phyloP scores from a whole-genome alignment of 805 yeast genomes.

The Saturnispora mendoncae region DNA sequence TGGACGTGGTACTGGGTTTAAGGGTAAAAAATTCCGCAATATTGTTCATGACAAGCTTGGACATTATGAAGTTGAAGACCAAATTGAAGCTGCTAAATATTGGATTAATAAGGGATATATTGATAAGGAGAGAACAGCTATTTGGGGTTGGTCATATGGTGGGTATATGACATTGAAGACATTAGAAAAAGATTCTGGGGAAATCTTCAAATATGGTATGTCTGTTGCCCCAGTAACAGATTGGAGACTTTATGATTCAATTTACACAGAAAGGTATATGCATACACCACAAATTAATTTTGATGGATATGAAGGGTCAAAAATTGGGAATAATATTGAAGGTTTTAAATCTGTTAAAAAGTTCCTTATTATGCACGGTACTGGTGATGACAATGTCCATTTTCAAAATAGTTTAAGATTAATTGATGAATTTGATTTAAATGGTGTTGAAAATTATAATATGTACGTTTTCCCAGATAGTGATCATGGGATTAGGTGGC shows the following conservation, averaged over 20 bases:
- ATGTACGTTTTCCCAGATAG: conserved; percentile 74
- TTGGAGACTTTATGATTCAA: conserved; percentile 86
- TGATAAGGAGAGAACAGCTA: conserved; percentile 58
- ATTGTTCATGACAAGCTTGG: conserved; percentile 79
- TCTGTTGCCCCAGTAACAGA: conserved; percentile 97
- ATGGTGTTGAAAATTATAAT: conserved; percentile 76
- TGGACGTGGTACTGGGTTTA: conserved; percentile 94
- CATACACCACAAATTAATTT: conserved; percentile 64
- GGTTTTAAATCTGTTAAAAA: conserved; percentile 50
- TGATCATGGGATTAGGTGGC: conserved; percentile 64
- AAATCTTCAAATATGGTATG: conserved; percentile 77
- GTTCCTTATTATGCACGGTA: conserved; percentile 87
- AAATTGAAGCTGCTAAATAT: conserved; percentile 69
- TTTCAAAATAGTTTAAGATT: conserved; percentile 79
- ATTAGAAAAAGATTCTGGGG: conserved; percentile 68
- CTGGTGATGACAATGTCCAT: conserved; percentile 97
- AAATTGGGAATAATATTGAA: conserved; percentile 52
- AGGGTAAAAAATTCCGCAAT: conserved; percentile 69
- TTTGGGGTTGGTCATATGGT: conserved; percentile 99
- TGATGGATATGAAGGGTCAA: conserved; percentile 50
- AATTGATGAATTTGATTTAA: conserved; percentile 63
- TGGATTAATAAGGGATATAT: conserved; percentile 62
- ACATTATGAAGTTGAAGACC: conserved; percentile 74
- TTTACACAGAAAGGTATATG: conserved; percentile 94
- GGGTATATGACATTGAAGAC: conserved; percentile 90